Percentiles rank a stretch among this genome's conserved stretches.
Evolutionary conservation across 2,329 filamentous ascomycete genomes (phyloP).

Genomic region (Stachybotrys echinatus): DNA sequence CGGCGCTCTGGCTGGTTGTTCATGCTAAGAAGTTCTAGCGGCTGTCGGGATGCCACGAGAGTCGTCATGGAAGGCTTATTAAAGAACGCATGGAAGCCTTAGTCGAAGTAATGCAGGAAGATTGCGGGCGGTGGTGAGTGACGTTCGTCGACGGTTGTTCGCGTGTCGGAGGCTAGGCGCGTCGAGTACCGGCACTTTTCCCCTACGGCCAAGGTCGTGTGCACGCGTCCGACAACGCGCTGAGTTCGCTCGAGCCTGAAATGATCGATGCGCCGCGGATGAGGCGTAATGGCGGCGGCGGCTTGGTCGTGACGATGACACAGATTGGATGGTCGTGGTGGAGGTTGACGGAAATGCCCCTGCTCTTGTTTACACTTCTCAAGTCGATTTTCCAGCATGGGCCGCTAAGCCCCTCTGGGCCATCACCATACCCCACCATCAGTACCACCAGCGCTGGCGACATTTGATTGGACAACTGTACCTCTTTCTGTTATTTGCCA

Average conservation of each 20-base stretch:
- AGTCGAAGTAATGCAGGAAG: background rate
- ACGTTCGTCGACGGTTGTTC: constrained; percentile 8
- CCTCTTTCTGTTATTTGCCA: background rate
- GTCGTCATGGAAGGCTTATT: constrained; percentile 63
- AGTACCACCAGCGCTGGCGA: background rate
- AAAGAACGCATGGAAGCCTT: constrained; percentile 17
- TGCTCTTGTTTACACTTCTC: constrained; percentile 1
- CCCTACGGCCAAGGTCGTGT: no score
- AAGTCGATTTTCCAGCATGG: background rate
- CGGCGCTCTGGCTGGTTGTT: constrained; percentile 57
- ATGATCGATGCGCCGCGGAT: background rate
- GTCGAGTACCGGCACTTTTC: background rate
- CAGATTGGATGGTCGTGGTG: background rate
- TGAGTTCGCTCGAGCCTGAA: background rate
- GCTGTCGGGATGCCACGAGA: constrained; percentile 57
- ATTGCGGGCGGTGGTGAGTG: background rate
- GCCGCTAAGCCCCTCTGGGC: background rate
- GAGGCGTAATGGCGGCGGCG: background rate
- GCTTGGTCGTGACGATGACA: background rate
- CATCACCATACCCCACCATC: background rate
- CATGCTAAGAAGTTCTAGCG: constrained; percentile 65
- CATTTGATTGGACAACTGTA: background rate
- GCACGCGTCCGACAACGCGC: background rate
- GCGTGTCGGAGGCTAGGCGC: constrained; percentile 2
- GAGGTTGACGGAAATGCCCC: background rate